phyloP scores from a whole-genome alignment of 352 stramenopile species.

The Phytopythium aichiense region DNA sequence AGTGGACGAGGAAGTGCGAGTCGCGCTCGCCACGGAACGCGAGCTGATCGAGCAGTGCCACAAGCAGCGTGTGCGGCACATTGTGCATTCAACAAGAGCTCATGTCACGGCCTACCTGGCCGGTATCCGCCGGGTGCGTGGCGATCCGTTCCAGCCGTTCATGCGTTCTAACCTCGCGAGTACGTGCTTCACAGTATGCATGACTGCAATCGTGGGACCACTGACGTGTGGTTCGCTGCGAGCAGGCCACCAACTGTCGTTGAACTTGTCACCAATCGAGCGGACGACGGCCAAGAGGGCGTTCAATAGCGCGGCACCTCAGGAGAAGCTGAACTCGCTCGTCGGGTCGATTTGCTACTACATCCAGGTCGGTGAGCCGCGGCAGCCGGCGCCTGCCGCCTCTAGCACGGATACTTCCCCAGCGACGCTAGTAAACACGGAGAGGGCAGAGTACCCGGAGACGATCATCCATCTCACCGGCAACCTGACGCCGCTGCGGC shows the following conservation, averaged over 20 bases:
- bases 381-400: not conserved
- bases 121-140: slow-evolving; percentile 17
- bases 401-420: not conserved
- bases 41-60: slow-evolving; percentile 38
- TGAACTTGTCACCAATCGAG: slow-evolving; percentile 26
- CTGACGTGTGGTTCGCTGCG: not conserved
- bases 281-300: slow-evolving; percentile 23
- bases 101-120: slow-evolving; percentile 23
- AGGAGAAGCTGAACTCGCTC: slow-evolving; percentile 25
- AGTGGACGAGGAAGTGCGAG: slow-evolving; percentile 25
- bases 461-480: slow-evolving; percentile 46
- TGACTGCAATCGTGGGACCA: not conserved
- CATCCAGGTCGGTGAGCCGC: slow-evolving; percentile 14
- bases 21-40: slow-evolving; percentile 26
- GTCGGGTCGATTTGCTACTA: slow-evolving; percentile 39
- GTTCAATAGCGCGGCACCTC: slow-evolving; percentile 10
- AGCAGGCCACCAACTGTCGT: slow-evolving; percentile 22
- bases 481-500: slow-evolving; percentile 39
- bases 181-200: slow-evolving; percentile 12
- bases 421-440: not conserved
- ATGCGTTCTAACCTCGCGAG: slow-evolving; percentile 28
- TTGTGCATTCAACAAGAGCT: slow-evolving; percentile 27
- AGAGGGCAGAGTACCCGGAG: slow-evolving; percentile 36
- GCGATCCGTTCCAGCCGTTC: slow-evolving; percentile 19
- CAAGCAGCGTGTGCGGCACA: slow-evolving; percentile 27